Conservation (phyloP, 2,329 filamentous ascomycete species). For the Byssochlamys sp. region DNA sequence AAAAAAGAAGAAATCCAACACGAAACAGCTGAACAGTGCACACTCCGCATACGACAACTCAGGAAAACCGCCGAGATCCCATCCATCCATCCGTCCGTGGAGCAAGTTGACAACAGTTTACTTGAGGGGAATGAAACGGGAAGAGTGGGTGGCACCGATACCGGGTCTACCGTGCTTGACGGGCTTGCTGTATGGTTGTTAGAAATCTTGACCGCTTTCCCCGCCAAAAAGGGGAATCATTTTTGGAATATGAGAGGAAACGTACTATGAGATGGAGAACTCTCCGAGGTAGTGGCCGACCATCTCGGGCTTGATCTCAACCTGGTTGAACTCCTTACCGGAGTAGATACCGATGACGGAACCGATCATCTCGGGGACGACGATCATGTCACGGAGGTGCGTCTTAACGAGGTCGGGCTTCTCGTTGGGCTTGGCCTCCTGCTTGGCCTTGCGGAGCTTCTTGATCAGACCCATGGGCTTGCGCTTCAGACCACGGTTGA, state of each 20-base stretch:
- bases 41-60: not conserved
- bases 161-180: constrained; percentile 99
- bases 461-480: constrained; percentile 99
- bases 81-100: not conserved
- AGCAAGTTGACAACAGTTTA: constrained; percentile 48
- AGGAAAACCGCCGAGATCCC: not conserved
- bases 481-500: constrained; percentile 99
- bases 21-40: not conserved
- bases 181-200: constrained; percentile 66
- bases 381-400: constrained; percentile 98
- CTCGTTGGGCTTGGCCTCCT: constrained; percentile 98
- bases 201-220: constrained; percentile 27
- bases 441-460: constrained; percentile 99
- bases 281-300: constrained; percentile 98
- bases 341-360: constrained; percentile 98
- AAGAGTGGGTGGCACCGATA: constrained; percentile 99
- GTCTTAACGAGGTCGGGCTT: constrained; percentile 99
- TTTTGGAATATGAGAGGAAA: constrained; percentile 22
- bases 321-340: constrained; percentile 99
- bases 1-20: not conserved
- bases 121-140: constrained; percentile 99
- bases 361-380: constrained; percentile 99
- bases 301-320: constrained; percentile 99
- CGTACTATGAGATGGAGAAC: constrained; percentile 99
- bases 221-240: not conserved